Evolutionary conservation across 176 grass and related monocot genomes (phyloP).

Genomic region (Carex scoparia): DNA sequence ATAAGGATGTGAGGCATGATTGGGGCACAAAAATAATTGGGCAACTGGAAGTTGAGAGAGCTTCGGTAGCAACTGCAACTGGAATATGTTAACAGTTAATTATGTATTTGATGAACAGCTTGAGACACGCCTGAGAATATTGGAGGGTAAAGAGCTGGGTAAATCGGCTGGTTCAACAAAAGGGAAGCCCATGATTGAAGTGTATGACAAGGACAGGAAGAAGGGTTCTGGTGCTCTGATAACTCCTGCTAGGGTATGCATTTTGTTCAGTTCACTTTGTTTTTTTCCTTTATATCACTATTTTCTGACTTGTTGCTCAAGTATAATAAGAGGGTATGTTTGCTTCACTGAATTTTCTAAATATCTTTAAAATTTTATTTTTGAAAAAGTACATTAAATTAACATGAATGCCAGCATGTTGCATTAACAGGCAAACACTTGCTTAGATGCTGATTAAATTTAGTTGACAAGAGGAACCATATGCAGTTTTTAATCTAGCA

Average conservation of each 20-base stretch:
- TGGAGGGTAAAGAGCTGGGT: conserved; percentile 63
- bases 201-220: conserved; percentile 82
- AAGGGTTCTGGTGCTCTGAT: conserved; percentile 65
- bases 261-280: neutral
- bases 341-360: neutral
- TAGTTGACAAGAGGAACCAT: neutral
- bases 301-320: neutral
- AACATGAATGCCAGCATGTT: neutral
- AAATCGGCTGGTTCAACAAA: conserved; percentile 64
- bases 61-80: too few species aligned
- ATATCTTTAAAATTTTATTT: neutral
- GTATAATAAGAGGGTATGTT: neutral
- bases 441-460: neutral
- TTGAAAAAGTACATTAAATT: neutral
- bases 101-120: conserved; percentile 46
- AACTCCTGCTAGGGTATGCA: conserved; percentile 60
- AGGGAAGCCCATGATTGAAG: conserved; percentile 83
- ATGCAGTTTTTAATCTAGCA: neutral
- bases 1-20: too few species aligned
- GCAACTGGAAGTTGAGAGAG: too few species aligned
- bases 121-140: conserved; percentile 54
- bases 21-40: too few species aligned
- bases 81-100: neutral
- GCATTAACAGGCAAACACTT: neutral
- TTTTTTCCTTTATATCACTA: neutral